Conservation (phyloP, 2,329 filamentous ascomycete genomes). For the Hypoxylon sp. region DNA sequence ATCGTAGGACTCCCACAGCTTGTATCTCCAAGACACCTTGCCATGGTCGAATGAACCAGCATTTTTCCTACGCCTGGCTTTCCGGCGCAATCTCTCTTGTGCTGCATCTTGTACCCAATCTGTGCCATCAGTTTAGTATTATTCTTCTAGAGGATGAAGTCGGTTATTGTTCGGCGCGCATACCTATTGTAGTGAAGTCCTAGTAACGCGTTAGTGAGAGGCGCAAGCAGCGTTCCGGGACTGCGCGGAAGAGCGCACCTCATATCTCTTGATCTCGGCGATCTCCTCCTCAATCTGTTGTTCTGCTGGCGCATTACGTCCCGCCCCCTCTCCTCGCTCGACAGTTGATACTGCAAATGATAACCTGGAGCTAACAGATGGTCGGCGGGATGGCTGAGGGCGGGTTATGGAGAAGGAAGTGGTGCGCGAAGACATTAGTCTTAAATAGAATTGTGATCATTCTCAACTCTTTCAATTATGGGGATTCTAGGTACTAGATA, state of each 20-base stretch:
- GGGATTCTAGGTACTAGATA: not conserved
- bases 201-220: slow-evolving; percentile 51
- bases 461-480: slow-evolving; percentile 44
- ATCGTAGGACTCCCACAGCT: slow-evolving; percentile 89
- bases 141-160: slow-evolving; percentile 23
- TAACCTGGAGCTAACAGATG: slow-evolving; percentile 75
- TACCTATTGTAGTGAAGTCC: slow-evolving; percentile 96
- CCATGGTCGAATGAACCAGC: slow-evolving; percentile 80
- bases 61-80: slow-evolving; percentile 79
- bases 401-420: slow-evolving; percentile 68
- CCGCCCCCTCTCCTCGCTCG: slow-evolving; percentile 71
- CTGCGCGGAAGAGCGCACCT: slow-evolving; percentile 64
- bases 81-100: slow-evolving; percentile 87
- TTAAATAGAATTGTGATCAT: slow-evolving; percentile 57
- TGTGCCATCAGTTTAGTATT: slow-evolving; percentile 60
- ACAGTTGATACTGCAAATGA: slow-evolving; percentile 76
- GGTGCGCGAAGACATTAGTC: slow-evolving; percentile 66
- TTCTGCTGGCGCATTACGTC: slow-evolving; percentile 68
- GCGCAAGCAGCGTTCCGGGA: slow-evolving; percentile 7
- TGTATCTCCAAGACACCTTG: slow-evolving; percentile 82
- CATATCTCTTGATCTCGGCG: slow-evolving; percentile 97
- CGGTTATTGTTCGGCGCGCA: slow-evolving; percentile 47
- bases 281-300: slow-evolving; percentile 93
- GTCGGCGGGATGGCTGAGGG: slow-evolving; percentile 61
- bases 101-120: slow-evolving; percentile 99